A percentile compares a stretch with the other conserved stretches of the same genome.
Evolutionary conservation across 2,329 filamentous ascomycete species (phyloP).

Genomic region (Penicillium fuscoglaucum): DNA sequence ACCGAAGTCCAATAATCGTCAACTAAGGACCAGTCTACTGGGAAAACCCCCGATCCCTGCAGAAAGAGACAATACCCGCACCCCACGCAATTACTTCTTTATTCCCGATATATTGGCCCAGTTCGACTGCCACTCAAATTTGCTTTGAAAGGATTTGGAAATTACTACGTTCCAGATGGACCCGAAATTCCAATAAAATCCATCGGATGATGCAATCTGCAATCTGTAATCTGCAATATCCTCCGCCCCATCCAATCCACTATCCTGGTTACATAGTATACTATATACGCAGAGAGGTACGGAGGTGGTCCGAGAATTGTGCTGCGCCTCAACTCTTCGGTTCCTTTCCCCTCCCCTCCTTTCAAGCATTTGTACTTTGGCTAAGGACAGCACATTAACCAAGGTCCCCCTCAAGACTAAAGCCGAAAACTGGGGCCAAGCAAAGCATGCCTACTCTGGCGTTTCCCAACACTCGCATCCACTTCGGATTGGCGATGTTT

Average conservation of each 20-base stretch:
- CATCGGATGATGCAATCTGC: neutral
- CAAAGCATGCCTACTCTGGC: neutral
- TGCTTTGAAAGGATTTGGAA: neutral
- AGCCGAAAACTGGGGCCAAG: neutral
- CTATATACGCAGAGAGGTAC: neutral
- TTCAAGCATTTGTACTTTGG: conserved; percentile 2
- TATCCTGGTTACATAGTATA: neutral
- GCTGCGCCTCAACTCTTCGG: neutral
- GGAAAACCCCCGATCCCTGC: conserved; percentile 3
- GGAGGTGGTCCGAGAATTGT: neutral
- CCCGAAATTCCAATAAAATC: neutral
- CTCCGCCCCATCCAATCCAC: neutral
- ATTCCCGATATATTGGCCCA: neutral
- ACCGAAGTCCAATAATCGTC: neutral
- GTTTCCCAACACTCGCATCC: neutral
- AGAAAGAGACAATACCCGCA: conserved; percentile 3
- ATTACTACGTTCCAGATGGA: neutral
- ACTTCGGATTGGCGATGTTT: conserved; percentile 4
- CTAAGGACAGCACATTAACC: neutral
- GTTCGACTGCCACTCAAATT: neutral
- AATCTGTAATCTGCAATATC: neutral
- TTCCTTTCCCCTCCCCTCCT: neutral
- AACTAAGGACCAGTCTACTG: conserved; percentile 1
- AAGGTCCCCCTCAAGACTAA: neutral
- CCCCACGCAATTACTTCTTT: neutral